Evolutionary conservation across 306 rosid genomes (phyloP), one percentile per base, ranked within the genome.

Genomic region (Vachellia collinsii): DNA sequence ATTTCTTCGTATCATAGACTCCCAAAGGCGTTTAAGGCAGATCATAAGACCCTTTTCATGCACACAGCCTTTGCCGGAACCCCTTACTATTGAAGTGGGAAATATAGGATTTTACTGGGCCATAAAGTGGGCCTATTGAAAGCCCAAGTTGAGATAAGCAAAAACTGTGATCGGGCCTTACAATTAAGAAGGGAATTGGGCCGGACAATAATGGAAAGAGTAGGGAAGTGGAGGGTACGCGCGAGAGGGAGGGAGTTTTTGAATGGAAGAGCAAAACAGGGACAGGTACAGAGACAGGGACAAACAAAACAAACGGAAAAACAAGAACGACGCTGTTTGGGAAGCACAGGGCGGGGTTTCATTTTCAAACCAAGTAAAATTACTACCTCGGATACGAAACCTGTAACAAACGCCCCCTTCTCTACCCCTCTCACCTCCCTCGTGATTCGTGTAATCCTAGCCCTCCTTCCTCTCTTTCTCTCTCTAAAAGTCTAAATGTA

Each of bases 331-430:
- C 36, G 64, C 36, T 58, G 64, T 20, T 58, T 22, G 34, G 14
- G 36, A 20, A 10, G 14, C 64, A 58, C 34, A 34, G 25, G 79
- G 79, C 76, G 79, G 68, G 86, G 42, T 74, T 85, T 85, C 85
- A 69, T 82, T 85, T 87, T 87, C 83, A 77, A 77, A 80, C 85
- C 77, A 63, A 77, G 65, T 64, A 78, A 77, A 46, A 20, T 56
- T 0, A 22, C 46, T 46, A 62, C 88, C 88, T 87, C 83, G 87
- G 77, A 79, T 77, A 46, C 86, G 86, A 3, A 59, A 66, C 34
- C 39, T 41, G 0, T 8, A 43, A 58, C 13, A 58, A 80, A 12
- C 69, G 9, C 68, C 4, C 38, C 11, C 1, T 19, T 25, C 67
- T 62, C 19, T 29, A 9, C 13, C 58, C 72, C 44, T 70, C 63